These are phyloP conservation scores for Saposhnikovia divaricata DNA, from an alignment of 129 eudicot genomes.

Conservation along the genomic window DNA sequence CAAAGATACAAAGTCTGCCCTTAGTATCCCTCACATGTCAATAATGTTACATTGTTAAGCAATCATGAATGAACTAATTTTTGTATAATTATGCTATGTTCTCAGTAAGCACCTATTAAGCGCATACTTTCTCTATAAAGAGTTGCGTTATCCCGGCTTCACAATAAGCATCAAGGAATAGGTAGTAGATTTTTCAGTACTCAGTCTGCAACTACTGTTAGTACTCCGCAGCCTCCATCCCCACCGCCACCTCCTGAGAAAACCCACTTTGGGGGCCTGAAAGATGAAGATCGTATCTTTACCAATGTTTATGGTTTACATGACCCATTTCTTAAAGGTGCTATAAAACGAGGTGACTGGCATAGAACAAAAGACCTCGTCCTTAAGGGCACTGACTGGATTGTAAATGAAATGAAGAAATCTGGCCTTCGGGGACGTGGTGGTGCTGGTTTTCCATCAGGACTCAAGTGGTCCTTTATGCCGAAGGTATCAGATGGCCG, in stretches of 20 bases:
- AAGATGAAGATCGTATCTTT: constrained; percentile 95
- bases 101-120: constrained; percentile 55
- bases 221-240: constrained; percentile 61
- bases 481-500: constrained; percentile 94
- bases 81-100: not conserved
- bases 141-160: constrained; percentile 36
- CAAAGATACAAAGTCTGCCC: too few species aligned
- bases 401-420: constrained; percentile 82
- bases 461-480: constrained; percentile 97
- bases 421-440: constrained; percentile 99
- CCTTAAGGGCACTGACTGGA: constrained; percentile 85
- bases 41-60: too few species aligned
- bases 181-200: constrained; percentile 60
- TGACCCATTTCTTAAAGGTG: constrained; percentile 96
- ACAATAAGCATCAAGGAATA: constrained; percentile 30
- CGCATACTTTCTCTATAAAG: constrained; percentile 65
- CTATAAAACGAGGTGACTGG: constrained; percentile 98
- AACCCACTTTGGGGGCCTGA: constrained; percentile 93
- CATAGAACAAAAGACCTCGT: constrained; percentile 84
- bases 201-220: constrained; percentile 68
- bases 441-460: constrained; percentile 97
- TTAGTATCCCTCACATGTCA: too few species aligned
- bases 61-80: too few species aligned
- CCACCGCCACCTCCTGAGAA: constrained; percentile 94
- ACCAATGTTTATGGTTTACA: constrained; percentile 81